These are phyloP conservation scores for Uronychia binucleata DNA, from an alignment of 73 alveolate species.

Conservation along the genomic window DNA sequence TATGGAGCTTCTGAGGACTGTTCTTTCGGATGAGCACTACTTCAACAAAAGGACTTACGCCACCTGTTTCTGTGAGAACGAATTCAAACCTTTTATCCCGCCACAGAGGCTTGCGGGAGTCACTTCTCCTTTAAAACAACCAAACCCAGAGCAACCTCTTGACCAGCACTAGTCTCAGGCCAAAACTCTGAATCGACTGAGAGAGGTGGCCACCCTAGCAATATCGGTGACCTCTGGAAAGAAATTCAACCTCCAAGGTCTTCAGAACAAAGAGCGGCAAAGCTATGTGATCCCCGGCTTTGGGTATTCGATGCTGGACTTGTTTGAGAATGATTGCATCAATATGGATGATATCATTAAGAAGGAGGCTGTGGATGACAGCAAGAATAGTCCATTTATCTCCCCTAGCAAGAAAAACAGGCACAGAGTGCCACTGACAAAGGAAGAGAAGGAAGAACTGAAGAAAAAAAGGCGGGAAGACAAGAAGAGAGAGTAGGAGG, in stretches of 20 bases:
- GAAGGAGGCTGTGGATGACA: conserved; percentile 55
- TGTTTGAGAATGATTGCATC: conserved; percentile 67
- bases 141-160: not conserved
- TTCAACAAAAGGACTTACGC: conserved; percentile 58
- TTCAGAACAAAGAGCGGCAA: conserved; percentile 23
- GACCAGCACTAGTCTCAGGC: not conserved
- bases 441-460: conserved; percentile 51
- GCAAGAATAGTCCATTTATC: conserved; percentile 59
- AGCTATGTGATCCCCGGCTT: conserved; percentile 77
- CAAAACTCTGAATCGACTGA: conserved; percentile 30
- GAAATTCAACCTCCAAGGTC: conserved; percentile 28
- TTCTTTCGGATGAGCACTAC: conserved; percentile 63
- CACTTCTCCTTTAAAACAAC: conserved; percentile 2
- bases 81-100: conserved; percentile 60
- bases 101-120: conserved; percentile 10
- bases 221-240: conserved; percentile 65
- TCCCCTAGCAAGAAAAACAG: conserved; percentile 48
- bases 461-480: conserved; percentile 55
- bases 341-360: conserved; percentile 54
- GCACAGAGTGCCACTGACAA: conserved; percentile 50
- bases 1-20: conserved; percentile 43
- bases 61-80: conserved; percentile 60
- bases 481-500: conserved; percentile 57
- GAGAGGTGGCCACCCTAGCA: conserved; percentile 65
- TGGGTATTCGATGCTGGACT: conserved; percentile 77